phyloP scores from a whole-genome alignment of 371 early-diverging fungal species.

The Actinomucor elegans region DNA sequence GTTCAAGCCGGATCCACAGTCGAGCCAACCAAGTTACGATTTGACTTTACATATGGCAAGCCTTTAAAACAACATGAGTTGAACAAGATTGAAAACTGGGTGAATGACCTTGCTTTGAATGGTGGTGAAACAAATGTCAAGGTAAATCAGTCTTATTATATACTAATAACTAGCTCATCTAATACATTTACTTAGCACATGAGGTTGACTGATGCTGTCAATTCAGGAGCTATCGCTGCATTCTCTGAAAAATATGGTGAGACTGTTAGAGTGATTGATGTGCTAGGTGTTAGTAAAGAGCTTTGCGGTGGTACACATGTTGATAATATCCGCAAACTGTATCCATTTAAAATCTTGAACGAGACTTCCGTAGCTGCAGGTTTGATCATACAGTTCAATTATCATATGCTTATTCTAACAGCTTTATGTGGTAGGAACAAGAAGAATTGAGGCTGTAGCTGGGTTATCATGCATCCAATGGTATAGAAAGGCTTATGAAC shows the following conservation, averaged over 20 bases:
- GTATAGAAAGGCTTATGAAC: conserved; percentile 50
- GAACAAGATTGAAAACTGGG: conserved; percentile 55
- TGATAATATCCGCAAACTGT: conserved; percentile 53
- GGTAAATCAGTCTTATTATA: conserved; percentile 12
- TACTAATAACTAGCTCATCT: not conserved
- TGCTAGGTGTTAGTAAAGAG: conserved; percentile 65
- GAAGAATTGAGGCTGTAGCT: conserved; percentile 80
- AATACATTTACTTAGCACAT: conserved; percentile 30
- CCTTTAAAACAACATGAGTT: conserved; percentile 54
- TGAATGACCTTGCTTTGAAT: conserved; percentile 55
- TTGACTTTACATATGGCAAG: conserved; percentile 73
- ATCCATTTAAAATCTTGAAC: conserved; percentile 70
- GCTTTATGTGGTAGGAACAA: conserved; percentile 50
- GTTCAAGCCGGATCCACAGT: conserved; percentile 78
- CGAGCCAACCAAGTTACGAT: conserved; percentile 61
- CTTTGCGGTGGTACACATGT: conserved; percentile 82
- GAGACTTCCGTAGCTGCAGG: conserved; percentile 76
- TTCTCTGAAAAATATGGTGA: conserved; percentile 74
- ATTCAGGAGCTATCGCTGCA: conserved; percentile 64
- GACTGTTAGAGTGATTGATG: conserved; percentile 61
- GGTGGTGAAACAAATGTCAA: conserved; percentile 46
- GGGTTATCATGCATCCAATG: conserved; percentile 56
- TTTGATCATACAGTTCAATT: conserved; percentile 4
- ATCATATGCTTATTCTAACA: not conserved
- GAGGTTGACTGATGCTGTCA: conserved; percentile 62